Conservation (phyloP, 345 rosid genomes). For the Angophora floribunda region DNA sequence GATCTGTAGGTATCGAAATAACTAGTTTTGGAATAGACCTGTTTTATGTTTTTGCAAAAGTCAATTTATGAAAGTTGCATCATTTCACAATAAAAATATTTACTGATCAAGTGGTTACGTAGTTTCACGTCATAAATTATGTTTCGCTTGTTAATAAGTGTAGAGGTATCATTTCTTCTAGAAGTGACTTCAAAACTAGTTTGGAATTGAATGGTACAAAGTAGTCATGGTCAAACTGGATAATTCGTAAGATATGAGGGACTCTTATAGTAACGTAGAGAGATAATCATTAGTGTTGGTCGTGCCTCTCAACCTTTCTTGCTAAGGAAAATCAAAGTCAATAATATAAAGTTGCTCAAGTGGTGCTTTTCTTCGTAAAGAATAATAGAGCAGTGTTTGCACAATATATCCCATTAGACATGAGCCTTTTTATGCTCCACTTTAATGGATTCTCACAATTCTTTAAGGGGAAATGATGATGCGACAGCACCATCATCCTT, state of each 20-base stretch:
- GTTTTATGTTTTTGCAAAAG: background rate
- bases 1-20: background rate
- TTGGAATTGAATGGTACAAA: background rate
- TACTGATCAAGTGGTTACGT: too few relatives aligned
- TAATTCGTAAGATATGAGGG: fast-evolving
- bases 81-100: background rate
- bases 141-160: background rate
- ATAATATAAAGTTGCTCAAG: background rate
- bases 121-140: background rate
- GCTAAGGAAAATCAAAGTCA: background rate
- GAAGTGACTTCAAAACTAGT: background rate
- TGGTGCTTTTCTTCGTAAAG: background rate
- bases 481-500: background rate
- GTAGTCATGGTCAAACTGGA: background rate
- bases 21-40: background rate
- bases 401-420: background rate
- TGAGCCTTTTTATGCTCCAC: background rate
- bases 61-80: background rate
- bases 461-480: background rate
- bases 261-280: background rate
- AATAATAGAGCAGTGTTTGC: background rate
- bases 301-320: background rate
- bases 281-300: background rate
- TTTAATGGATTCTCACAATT: background rate
- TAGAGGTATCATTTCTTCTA: fast-evolving